These are phyloP conservation scores for Phytophthora sp. DNA, from an alignment of 352 stramenopile species.

Conservation along the genomic window DNA sequence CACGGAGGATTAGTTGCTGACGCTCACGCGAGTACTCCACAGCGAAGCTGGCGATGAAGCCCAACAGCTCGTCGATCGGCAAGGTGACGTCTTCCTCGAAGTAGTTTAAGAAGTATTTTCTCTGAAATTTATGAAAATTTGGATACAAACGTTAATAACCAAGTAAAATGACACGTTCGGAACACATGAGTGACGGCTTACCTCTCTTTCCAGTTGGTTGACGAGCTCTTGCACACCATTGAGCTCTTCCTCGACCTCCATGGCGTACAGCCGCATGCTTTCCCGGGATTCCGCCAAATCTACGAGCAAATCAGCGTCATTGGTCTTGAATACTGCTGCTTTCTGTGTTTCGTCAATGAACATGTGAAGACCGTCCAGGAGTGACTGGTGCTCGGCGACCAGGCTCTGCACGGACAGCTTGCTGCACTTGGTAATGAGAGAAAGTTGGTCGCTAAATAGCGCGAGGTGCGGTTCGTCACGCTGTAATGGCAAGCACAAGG, in stretches of 20 bases:
- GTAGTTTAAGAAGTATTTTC: constrained; percentile 71
- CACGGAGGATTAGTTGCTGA: constrained; percentile 44
- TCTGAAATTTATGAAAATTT: constrained; percentile 33
- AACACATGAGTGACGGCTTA: constrained; percentile 24
- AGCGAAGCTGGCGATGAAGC: constrained; percentile 66
- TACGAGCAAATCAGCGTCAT: constrained; percentile 33
- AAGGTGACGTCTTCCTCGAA: constrained; percentile 77
- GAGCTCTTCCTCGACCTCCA: constrained; percentile 70
- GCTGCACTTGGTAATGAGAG: constrained; percentile 65
- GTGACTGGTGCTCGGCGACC: constrained; percentile 57
- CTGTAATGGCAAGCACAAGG: constrained; percentile 27
- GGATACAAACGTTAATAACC: neutral
- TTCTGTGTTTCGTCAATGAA: constrained; percentile 64
- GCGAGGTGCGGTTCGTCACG: constrained; percentile 69
- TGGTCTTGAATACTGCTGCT: constrained; percentile 33
- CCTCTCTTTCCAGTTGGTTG: constrained; percentile 54
- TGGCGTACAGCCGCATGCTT: constrained; percentile 60
- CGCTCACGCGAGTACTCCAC: constrained; percentile 66
- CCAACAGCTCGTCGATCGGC: constrained; percentile 71
- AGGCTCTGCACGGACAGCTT: constrained; percentile 70
- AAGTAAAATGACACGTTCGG: constrained; percentile 1
- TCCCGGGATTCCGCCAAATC: constrained; percentile 34
- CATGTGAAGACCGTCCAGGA: constrained; percentile 63
- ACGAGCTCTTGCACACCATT: constrained; percentile 50
- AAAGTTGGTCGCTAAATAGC: constrained; percentile 67